Base-by-base conservation (phyloP, 441 rosid genomes). In the Biscutella laevigata region DNA sequence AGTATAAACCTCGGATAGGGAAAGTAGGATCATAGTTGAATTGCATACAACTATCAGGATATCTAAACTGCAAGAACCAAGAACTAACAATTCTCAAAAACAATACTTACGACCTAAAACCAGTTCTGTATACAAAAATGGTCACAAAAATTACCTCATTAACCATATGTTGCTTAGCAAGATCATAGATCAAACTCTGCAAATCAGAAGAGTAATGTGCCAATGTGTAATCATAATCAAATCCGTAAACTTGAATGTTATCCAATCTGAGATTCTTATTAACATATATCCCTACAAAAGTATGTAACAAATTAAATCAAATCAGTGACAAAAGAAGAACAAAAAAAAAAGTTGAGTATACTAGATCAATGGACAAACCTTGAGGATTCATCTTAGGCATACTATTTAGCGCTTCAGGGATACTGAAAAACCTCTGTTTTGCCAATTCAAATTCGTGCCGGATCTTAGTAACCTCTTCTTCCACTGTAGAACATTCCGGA, bases 211-310 rank as follows among this genome's bases (percentile, higher is more conserved):
- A 80, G 79, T 92, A 91, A 70, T 83, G 96, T 2, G 94, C 96
- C 80, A 91, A 57, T 1, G 95, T 88, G 60, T 88, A 92, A 69
- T 92, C 98, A 51, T 92, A 92, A 63, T 92, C 94, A 20, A 92
- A 92, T 56, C 95, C 96, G 62, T 92, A 92, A 12, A 92, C 91
- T 68, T 86, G 94, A 29, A 92, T 57, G 29, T 70, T 73, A 59
- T 92, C 94, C 79, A 92, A 61, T 62, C 89, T 80, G 63, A 92
- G 66, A 68, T 88, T 86, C 86, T 75, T 88, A 71, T 84, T 86
- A 35, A 88, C 96, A 70, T 83, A 86, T 33, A 91, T 83, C 46
- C 94, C 98, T 91, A 63, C 26, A 48, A 50, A 44, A 35, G 40
- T 27, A 0, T 2, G 17, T 16, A 12, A 50, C 32, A 16, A 49